Percentiles rank a stretch among this genome's conserved stretches.
These are phyloP conservation scores for Coemansia sp. DNA, from an alignment of 192 early-diverging fungal species.

Conservation along the genomic window DNA sequence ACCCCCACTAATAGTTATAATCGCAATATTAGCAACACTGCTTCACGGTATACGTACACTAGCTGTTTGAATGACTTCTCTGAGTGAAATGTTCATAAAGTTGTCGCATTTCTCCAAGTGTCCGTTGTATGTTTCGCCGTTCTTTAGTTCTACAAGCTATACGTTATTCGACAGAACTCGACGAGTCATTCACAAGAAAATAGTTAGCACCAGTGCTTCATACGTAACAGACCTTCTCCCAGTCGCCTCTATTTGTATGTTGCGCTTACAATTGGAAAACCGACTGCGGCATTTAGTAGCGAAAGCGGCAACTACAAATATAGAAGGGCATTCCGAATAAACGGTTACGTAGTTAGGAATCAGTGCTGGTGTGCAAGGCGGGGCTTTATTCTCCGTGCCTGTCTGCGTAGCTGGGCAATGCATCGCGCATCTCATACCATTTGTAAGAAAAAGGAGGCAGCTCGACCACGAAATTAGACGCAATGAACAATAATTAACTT, in stretches of 20 bases:
- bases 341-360: neutral
- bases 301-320: slow-evolving; percentile 81
- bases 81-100: slow-evolving; percentile 96
- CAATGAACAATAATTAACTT: neutral
- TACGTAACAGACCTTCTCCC: neutral
- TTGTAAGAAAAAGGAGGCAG: slow-evolving; percentile 4
- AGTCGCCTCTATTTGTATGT: neutral
- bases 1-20: neutral
- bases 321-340: neutral
- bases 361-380: neutral
- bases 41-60: slow-evolving; percentile 58
- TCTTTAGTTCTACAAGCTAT: slow-evolving; percentile 93
- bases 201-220: neutral
- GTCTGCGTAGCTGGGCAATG: neutral
- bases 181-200: neutral
- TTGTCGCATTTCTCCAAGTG: slow-evolving; percentile 96
- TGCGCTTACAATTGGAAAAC: slow-evolving; percentile 73
- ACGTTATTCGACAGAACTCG: neutral
- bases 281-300: slow-evolving; percentile 85
- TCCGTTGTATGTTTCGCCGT: slow-evolving; percentile 97
- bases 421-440: slow-evolving; percentile 11
- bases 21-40: neutral
- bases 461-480: neutral
- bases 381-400: neutral
- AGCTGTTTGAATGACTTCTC: slow-evolving; percentile 92